These are phyloP conservation scores for Aspergillus fijiensis DNA, from an alignment of 2,329 filamentous ascomycete genomes.

Conservation along the genomic window DNA sequence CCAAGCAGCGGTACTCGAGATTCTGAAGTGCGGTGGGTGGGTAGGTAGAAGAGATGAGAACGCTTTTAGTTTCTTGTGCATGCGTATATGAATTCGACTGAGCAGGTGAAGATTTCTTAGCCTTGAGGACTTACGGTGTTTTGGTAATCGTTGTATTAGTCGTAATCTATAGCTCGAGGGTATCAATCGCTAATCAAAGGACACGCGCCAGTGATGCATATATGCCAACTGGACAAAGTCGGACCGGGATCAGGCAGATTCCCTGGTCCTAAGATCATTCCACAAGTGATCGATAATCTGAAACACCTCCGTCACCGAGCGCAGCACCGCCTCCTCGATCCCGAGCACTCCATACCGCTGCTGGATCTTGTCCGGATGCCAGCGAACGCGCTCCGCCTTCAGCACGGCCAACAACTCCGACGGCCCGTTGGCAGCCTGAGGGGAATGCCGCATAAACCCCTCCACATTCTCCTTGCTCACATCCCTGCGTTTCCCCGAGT, in stretches of 20 bases:
- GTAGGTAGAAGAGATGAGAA: conserved; percentile 1
- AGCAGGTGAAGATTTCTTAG: not conserved
- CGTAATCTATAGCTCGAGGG: not conserved
- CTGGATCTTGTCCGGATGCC: conserved; percentile 98
- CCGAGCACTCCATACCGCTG: conserved; percentile 72
- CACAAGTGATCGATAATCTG: conserved; percentile 84
- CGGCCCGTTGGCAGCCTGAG: conserved; percentile 17
- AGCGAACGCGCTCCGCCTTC: conserved; percentile 83
- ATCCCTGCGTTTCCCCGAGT: conserved; percentile 58
- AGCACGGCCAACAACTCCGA: conserved; percentile 53
- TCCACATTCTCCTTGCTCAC: conserved; percentile 62
- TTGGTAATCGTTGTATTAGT: not conserved
- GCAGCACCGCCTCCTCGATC: conserved; percentile 71
- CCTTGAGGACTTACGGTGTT: not conserved
- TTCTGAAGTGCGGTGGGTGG: conserved; percentile 25
- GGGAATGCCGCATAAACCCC: conserved; percentile 64
- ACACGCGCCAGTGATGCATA: not conserved
- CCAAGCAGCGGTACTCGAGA: conserved; percentile 52
- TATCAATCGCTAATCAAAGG: not conserved
- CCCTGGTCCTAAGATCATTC: conserved; percentile 56
- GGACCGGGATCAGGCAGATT: not conserved
- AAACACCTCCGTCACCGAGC: conserved; percentile 83
- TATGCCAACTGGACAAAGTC: not conserved
- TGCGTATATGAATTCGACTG: not conserved
- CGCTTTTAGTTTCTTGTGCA: not conserved